phyloP scores from a whole-genome alignment of 371 early-diverging fungal species.

The Mortierella sp. region DNA sequence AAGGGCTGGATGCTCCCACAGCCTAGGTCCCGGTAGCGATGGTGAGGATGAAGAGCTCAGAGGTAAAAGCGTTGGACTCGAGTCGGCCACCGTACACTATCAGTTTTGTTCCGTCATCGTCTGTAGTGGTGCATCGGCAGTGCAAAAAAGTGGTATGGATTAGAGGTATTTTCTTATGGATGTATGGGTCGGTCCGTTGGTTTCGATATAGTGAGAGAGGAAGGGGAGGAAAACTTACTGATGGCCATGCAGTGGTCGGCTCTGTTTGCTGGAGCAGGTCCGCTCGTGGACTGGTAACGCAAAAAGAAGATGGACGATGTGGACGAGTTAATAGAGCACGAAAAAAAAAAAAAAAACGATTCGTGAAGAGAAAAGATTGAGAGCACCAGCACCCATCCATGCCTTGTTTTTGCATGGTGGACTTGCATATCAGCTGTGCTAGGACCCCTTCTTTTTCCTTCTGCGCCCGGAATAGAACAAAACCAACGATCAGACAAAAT shows the following conservation, averaged over 20 bases:
- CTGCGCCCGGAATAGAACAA: not conserved
- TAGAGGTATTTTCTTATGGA: not conserved
- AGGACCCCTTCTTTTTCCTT: no score
- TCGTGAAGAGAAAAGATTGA: not conserved
- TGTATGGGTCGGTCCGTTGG: not conserved
- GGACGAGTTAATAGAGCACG: no score
- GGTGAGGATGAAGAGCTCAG: not conserved
- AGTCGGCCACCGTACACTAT: not conserved
- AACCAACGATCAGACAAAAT: not conserved
- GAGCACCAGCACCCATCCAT: not conserved
- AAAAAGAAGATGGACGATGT: not conserved
- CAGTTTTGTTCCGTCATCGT: not conserved
- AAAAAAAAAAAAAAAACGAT: not conserved
- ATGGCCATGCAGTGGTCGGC: not conserved
- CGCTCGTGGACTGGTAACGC: not conserved
- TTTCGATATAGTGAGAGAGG: not conserved
- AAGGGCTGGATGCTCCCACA: not conserved
- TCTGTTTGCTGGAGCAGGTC: not conserved
- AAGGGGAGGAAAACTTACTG: not conserved
- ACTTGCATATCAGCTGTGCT: no score
- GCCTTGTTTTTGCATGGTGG: no score
- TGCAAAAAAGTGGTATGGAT: not conserved
- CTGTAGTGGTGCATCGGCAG: not conserved
- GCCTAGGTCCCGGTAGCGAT: not conserved
- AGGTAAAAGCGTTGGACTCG: not conserved